Percentiles rank a stretch among this genome's conserved stretches.
Conservation (phyloP, 2,329 filamentous ascomycete genomes). For the Penicillium sp. region DNA sequence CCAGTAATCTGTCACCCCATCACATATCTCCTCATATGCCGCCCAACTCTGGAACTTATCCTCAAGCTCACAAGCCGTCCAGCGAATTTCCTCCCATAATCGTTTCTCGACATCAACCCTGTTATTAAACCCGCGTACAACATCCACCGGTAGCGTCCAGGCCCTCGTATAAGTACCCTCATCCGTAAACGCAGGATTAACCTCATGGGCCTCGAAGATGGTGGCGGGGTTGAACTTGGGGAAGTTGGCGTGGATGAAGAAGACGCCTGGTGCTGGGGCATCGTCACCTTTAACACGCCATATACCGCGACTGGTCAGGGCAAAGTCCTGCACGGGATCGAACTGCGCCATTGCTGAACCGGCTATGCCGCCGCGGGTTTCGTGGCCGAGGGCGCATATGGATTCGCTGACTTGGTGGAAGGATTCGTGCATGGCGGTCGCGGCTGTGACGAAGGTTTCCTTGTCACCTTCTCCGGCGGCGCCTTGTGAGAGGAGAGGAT, state of each 20-base stretch:
- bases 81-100: conserved; percentile 41
- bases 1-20: conserved; percentile 35
- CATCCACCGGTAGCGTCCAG: conserved; percentile 33
- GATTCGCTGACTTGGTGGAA: conserved; percentile 46
- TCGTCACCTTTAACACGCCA: conserved; percentile 33
- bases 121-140: conserved; percentile 29
- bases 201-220: conserved; percentile 31
- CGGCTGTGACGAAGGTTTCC: conserved; percentile 50
- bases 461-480: conserved; percentile 52
- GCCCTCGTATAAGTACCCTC: conserved; percentile 33
- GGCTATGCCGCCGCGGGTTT: conserved; percentile 28
- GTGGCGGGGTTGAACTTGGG: conserved; percentile 42
- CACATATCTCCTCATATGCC: conserved; percentile 30
- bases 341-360: conserved; percentile 43
- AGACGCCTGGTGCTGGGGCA: conserved; percentile 30
- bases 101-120: conserved; percentile 34
- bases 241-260: conserved; percentile 44
- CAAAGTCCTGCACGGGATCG: conserved; percentile 37
- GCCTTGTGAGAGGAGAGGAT: conserved; percentile 40
- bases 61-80: conserved; percentile 40
- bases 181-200: conserved; percentile 28
- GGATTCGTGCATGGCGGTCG: conserved; percentile 37
- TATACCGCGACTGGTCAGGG: conserved; percentile 25
- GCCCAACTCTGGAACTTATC: conserved; percentile 33
- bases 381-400: conserved; percentile 35